Evolutionary conservation across 164 flowering plant genomes (phyloP).

Genomic region (Aristolochia contorta): DNA sequence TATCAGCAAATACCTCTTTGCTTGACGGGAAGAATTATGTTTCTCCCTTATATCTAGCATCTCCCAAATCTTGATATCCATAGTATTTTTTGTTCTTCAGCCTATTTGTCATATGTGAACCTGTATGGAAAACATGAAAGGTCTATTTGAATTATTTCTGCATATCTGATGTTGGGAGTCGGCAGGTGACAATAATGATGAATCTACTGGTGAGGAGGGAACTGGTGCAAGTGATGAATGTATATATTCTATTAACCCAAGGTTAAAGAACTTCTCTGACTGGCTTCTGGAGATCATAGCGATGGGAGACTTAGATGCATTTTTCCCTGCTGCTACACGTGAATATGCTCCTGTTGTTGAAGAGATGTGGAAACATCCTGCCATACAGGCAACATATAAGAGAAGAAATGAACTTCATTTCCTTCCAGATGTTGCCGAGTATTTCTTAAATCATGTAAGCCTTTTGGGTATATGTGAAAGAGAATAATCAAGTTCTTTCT

Average conservation of each 20-base stretch:
- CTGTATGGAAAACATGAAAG: too few relatives aligned
- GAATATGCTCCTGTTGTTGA: constrained; percentile 98
- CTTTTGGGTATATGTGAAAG: too few relatives aligned
- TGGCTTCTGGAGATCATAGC: constrained; percentile 98
- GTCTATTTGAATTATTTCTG: too few relatives aligned
- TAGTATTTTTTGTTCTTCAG: too few relatives aligned
- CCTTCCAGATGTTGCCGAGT: constrained; percentile 96
- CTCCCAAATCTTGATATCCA: too few relatives aligned
- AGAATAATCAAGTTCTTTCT: neutral
- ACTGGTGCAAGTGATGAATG: constrained; percentile 30
- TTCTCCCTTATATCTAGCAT: too few relatives aligned
- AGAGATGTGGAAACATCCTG: constrained; percentile 95
- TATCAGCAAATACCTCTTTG: too few relatives aligned
- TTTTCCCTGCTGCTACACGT: constrained; percentile 99
- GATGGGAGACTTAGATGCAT: constrained; percentile 93
- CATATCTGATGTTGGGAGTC: constrained; percentile 4
- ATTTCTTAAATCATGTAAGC: constrained; percentile 80
- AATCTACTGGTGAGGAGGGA: constrained; percentile 20
- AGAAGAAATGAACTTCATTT: constrained; percentile 88
- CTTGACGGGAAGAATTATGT: too few relatives aligned
- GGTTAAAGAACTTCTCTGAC: constrained; percentile 91
- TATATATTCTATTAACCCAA: constrained; percentile 76
- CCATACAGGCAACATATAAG: constrained; percentile 77
- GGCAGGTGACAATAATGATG: constrained; percentile 34
- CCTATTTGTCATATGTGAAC: too few relatives aligned